Evolutionary conservation across 78 protist genomes (phyloP).

Genomic region (Pigoraptor vietnamica): DNA sequence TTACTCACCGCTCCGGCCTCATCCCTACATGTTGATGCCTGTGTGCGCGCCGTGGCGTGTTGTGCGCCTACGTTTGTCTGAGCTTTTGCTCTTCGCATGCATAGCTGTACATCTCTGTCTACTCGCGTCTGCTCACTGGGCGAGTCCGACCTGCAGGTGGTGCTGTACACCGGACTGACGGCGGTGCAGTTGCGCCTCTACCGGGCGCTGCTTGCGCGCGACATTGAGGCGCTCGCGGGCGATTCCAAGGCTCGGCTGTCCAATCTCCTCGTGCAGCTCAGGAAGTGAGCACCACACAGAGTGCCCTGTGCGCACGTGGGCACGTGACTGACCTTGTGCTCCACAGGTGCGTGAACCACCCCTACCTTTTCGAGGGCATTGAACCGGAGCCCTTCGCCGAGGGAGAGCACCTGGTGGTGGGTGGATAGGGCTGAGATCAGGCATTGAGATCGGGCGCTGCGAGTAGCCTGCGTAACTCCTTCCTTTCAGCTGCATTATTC

Average conservation of each 20-base stretch:
- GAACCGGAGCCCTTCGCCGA: slow-evolving; percentile 39
- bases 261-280: neutral
- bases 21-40: too few species aligned
- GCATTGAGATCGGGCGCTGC: too few species aligned
- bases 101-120: too few species aligned
- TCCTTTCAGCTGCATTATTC: too few species aligned
- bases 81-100: too few species aligned
- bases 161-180: neutral
- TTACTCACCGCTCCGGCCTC: too few species aligned
- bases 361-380: slow-evolving; percentile 42
- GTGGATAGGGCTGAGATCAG: too few species aligned
- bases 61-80: neutral
- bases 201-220: neutral
- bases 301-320: neutral
- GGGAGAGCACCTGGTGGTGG: slow-evolving; percentile 31
- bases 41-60: too few species aligned
- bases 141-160: too few species aligned
- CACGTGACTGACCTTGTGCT: too few species aligned
- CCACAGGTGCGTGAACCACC: slow-evolving; percentile 40
- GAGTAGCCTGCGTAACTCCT: too few species aligned
- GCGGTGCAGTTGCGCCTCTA: neutral
- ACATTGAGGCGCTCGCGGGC: neutral
- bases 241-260: neutral
- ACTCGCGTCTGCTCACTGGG: too few species aligned
- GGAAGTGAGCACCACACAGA: neutral